These are phyloP conservation scores for Pueraria montana DNA, from an alignment of 306 rosid species.

Conservation along the genomic window DNA sequence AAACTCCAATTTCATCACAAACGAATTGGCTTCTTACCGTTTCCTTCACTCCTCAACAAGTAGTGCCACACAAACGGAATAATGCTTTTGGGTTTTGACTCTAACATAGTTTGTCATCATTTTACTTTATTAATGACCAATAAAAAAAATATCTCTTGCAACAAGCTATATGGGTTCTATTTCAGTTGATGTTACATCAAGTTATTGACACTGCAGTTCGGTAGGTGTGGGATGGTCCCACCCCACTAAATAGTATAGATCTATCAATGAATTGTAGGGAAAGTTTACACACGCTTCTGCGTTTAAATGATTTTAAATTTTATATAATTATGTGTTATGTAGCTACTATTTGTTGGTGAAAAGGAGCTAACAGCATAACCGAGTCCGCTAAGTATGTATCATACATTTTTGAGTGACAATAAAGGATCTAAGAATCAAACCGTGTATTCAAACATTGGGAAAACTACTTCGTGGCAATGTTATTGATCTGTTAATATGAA, in stretches of 20 bases:
- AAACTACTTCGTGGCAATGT: neutral
- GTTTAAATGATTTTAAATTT: neutral
- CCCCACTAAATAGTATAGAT: constrained; percentile 38
- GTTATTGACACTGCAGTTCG: constrained; percentile 48
- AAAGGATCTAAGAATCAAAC: neutral
- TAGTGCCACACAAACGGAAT: constrained; percentile 5
- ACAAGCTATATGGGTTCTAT: neutral
- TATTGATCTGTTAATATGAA: neutral
- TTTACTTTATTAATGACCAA: constrained; percentile 39
- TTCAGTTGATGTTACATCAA: constrained; percentile 1
- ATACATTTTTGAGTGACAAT: neutral
- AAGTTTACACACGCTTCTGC: neutral
- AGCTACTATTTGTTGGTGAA: neutral
- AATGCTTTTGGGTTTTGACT: constrained; percentile 29
- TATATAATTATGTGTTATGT: neutral
- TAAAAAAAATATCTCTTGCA: constrained; percentile 36
- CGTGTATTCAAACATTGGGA: neutral
- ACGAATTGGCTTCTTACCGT: constrained; percentile 42
- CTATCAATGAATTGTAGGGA: neutral
- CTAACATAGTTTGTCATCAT: constrained; percentile 21
- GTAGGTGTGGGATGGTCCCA: constrained; percentile 48
- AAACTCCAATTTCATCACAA: constrained; percentile 28
- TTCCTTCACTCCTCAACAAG: constrained; percentile 50
- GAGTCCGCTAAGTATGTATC: neutral
- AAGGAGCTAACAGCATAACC: neutral